Evolutionary conservation across 2,329 filamentous ascomycete genomes (phyloP).

Genomic region (Diplodia corticola): DNA sequence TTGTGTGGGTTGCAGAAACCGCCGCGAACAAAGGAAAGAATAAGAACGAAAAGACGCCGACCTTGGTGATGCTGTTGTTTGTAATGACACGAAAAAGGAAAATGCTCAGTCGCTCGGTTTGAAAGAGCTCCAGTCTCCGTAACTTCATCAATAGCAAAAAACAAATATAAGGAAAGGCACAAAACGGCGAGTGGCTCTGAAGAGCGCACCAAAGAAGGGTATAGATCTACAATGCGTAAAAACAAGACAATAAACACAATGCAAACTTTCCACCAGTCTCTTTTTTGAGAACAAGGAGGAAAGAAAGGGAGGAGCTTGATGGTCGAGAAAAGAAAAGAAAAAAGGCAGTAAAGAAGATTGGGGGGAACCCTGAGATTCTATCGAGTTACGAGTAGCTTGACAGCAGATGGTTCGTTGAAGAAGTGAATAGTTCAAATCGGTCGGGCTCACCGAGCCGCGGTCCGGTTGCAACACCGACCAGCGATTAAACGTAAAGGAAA

Average conservation of each 20-base stretch:
- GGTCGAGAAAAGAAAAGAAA: background rate
- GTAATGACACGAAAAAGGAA: background rate
- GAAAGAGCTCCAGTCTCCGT: background rate
- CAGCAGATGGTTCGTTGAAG: background rate
- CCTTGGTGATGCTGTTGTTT: background rate
- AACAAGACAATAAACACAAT: background rate
- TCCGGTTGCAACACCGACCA: slow-evolving; percentile 18
- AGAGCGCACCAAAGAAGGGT: background rate
- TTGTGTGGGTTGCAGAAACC: background rate
- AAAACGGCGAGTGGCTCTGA: background rate
- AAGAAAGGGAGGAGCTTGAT: background rate
- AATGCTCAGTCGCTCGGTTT: background rate
- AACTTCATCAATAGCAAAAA: slow-evolving; percentile 11
- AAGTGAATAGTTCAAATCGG: slow-evolving; percentile 3
- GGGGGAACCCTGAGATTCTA: slow-evolving; percentile 15
- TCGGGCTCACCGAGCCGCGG: slow-evolving; percentile 19
- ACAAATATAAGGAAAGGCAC: slow-evolving; percentile 15
- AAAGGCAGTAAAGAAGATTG: background rate
- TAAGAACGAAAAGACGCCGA: background rate
- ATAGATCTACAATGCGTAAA: background rate
- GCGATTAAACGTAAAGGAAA: slow-evolving; percentile 8
- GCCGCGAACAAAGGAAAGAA: background rate
- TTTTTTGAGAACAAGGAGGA: background rate
- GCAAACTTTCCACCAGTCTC: background rate
- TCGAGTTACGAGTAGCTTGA: slow-evolving; percentile 19